A percentile compares a stretch with the other conserved stretches of the same genome.
These are phyloP conservation scores for Aspergillus sp. DNA, from an alignment of 2,329 filamentous ascomycete species.

Conservation along the genomic window DNA sequence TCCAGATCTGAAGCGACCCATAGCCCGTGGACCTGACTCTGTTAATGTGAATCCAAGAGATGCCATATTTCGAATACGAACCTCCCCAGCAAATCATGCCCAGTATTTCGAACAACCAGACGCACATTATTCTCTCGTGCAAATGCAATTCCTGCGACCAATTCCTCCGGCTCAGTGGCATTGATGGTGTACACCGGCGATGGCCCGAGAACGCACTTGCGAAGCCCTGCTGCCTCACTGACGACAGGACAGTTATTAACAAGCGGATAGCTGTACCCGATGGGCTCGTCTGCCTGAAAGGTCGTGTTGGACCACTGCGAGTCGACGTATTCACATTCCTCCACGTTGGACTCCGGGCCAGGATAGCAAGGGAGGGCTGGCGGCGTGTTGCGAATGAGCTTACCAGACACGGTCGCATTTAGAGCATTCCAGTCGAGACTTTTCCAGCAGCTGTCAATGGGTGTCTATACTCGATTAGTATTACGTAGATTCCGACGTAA, in stretches of 20 bases:
- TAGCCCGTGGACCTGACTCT: slow-evolving; percentile 5
- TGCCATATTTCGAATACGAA: neutral
- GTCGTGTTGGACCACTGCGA: slow-evolving; percentile 25
- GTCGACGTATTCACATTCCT: slow-evolving; percentile 24
- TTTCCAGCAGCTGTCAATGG: slow-evolving; percentile 35
- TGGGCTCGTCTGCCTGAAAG: slow-evolving; percentile 27
- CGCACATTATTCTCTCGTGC: slow-evolving; percentile 7
- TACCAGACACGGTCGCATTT: slow-evolving; percentile 33
- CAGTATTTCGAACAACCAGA: slow-evolving; percentile 7
- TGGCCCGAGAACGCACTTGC: slow-evolving; percentile 27
- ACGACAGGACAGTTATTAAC: slow-evolving; percentile 27
- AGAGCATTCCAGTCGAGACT: slow-evolving; percentile 29
- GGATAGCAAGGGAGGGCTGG: slow-evolving; percentile 37
- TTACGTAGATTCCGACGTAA: too few species aligned
- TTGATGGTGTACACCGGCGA: slow-evolving; percentile 27
- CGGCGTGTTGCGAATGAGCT: slow-evolving; percentile 33
- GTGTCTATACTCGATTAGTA: slow-evolving; percentile 13
- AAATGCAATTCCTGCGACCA: slow-evolving; percentile 6
- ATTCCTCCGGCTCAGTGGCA: slow-evolving; percentile 8
- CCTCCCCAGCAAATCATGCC: slow-evolving; percentile 10
- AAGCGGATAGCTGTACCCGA: slow-evolving; percentile 29
- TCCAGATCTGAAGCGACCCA: slow-evolving; percentile 12
- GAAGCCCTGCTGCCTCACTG: slow-evolving; percentile 20
- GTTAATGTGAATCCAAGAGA: neutral
- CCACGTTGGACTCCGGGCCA: slow-evolving; percentile 23